A percentile compares a stretch with the other conserved stretches of the same genome.
phyloP scores from a whole-genome alignment of 805 yeast species.

The Kuraishia ogatae region DNA sequence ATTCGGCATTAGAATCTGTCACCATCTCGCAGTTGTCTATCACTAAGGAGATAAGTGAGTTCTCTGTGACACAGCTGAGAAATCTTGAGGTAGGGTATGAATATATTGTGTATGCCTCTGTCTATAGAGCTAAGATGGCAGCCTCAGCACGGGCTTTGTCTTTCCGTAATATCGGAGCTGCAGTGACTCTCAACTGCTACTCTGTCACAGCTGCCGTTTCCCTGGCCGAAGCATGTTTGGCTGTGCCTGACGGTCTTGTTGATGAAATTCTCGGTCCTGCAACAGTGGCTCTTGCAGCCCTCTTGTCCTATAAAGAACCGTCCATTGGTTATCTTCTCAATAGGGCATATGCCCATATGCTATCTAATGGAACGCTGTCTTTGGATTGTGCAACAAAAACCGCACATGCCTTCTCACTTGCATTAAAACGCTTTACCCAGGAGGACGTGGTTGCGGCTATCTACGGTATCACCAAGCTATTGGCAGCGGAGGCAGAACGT shows the following conservation, averaged over 20 bases:
- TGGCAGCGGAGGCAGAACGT: conserved; percentile 44
- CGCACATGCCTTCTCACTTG: conserved; percentile 53
- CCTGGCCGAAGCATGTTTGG: background rate
- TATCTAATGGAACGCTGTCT: conserved; percentile 45
- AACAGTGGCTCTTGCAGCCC: conserved; percentile 26
- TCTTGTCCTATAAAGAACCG: conserved; percentile 26
- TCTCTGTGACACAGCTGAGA: background rate
- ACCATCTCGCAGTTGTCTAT: background rate
- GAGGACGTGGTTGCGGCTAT: conserved; percentile 79
- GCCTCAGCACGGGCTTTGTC: background rate
- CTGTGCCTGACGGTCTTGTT: background rate
- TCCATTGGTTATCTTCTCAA: conserved; percentile 27
- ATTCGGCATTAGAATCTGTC: background rate
- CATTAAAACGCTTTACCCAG: conserved; percentile 61
- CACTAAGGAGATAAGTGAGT: background rate
- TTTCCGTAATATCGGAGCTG: background rate
- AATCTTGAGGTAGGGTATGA: background rate
- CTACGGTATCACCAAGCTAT: conserved; percentile 71
- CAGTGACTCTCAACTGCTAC: background rate
- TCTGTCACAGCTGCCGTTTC: background rate
- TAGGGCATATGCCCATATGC: conserved; percentile 35
- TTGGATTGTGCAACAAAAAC: conserved; percentile 38
- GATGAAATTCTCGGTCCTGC: conserved; percentile 12
- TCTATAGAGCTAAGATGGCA: background rate
- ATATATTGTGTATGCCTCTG: background rate